Evolutionary conservation across 2,329 filamentous ascomycete genomes (phyloP).

Genomic region (Colletotrichum paranaense): DNA sequence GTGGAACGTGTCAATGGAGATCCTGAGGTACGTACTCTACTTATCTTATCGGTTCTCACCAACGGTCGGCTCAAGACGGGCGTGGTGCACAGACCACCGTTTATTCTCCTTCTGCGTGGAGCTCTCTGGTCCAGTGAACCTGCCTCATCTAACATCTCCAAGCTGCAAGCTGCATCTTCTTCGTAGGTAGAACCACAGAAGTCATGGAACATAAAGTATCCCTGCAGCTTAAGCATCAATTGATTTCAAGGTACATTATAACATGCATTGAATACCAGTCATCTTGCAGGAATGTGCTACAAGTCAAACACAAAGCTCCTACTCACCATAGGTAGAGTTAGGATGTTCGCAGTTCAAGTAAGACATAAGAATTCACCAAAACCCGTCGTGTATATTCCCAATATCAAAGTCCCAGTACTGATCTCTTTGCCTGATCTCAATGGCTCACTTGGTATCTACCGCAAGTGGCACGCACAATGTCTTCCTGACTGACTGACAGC

Average conservation of each 20-base stretch:
- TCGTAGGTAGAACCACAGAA: neutral
- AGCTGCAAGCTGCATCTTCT: neutral
- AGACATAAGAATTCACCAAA: neutral
- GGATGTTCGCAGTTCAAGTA: neutral
- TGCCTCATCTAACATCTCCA: neutral
- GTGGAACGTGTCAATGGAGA: conserved; percentile 26
- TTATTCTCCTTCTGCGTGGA: neutral
- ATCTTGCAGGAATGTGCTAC: neutral
- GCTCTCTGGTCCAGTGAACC: neutral
- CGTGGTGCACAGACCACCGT: neutral
- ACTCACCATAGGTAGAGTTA: neutral
- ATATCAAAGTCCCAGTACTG: too few relatives aligned
- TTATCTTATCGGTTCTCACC: conserved; percentile 23
- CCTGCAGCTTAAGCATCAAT: neutral
- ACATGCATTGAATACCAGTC: neutral
- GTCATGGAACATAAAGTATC: neutral
- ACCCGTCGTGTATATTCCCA: neutral
- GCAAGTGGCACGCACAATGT: neutral
- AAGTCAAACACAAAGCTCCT: neutral
- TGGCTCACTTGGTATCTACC: neutral
- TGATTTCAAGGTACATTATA: neutral
- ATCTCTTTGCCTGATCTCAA: neutral
- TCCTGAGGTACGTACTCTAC: conserved; percentile 4
- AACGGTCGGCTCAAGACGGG: too few relatives aligned
- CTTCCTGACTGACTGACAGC: neutral